phyloP scores from a whole-genome alignment of 257 asterid genomes.

The Marsdenia floribunda region DNA sequence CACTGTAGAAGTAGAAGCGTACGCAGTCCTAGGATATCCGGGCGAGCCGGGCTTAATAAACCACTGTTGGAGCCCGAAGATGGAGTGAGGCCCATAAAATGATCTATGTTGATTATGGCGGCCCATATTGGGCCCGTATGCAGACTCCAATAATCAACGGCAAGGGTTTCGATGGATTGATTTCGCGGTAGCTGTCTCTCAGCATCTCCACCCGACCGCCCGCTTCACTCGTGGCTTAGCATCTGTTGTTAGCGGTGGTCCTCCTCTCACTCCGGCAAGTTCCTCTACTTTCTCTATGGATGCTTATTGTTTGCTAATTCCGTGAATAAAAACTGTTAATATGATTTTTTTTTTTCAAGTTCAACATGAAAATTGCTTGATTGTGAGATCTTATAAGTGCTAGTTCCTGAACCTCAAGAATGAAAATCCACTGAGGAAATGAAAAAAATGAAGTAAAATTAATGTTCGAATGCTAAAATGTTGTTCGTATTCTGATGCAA shows the following conservation, averaged over 20 bases:
- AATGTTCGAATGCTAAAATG: neutral
- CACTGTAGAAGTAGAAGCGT: too few species aligned
- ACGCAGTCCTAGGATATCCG: neutral
- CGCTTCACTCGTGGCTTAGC: constrained; percentile 11
- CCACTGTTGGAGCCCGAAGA: constrained; percentile 16
- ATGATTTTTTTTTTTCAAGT: neutral
- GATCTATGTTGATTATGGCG: neutral
- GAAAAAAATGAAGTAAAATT: neutral
- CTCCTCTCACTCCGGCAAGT: constrained; percentile 22
- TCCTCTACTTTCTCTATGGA: neutral
- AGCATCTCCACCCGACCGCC: constrained; percentile 5
- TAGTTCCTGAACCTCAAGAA: neutral
- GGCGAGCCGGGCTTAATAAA: constrained; percentile 25
- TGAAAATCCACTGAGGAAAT: neutral
- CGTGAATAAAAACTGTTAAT: neutral
- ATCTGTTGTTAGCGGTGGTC: constrained; percentile 3
- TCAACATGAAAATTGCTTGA: neutral
- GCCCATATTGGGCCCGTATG: constrained; percentile 27
- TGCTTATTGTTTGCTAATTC: neutral
- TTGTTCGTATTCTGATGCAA: neutral
- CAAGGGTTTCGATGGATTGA: neutral
- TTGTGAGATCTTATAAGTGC: neutral
- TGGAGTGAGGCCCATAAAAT: constrained; percentile 14
- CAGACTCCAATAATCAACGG: constrained; percentile 1
- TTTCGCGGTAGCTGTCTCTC: neutral